Evolutionary conservation across 75 land plant genomes (phyloP).

Genomic region (Larix kaempferi): DNA sequence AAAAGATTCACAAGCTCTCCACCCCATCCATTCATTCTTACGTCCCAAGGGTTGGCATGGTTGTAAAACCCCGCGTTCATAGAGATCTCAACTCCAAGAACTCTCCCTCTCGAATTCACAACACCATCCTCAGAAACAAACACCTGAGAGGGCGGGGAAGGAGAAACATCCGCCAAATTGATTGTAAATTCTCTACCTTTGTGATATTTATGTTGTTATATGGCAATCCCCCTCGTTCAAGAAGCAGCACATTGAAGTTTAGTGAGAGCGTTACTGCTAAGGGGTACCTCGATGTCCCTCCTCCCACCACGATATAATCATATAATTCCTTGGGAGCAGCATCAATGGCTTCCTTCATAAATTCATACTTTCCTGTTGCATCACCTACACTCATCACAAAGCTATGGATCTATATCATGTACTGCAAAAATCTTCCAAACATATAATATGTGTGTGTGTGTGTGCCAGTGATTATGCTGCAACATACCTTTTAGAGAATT

Average conservation of each 20-base stretch:
- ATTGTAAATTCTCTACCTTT: conserved; percentile 46
- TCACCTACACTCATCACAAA: too few species aligned
- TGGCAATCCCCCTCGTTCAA: conserved; percentile 78
- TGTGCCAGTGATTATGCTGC: too few species aligned
- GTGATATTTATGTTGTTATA: conserved; percentile 63
- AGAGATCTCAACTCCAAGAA: conserved; percentile 77
- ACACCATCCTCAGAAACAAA: conserved; percentile 80
- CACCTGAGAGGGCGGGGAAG: conserved; percentile 53
- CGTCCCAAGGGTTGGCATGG: conserved; percentile 50
- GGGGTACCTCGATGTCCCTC: conserved; percentile 44
- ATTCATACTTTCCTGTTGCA: background rate
- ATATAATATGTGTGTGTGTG: too few species aligned
- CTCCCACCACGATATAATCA: conserved; percentile 50
- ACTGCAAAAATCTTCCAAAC: too few species aligned
- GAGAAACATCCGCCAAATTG: conserved; percentile 37
- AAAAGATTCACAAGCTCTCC: conserved; percentile 60
- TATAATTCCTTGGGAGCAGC: conserved; percentile 3
- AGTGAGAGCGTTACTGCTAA: conserved; percentile 44
- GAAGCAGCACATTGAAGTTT: conserved; percentile 41
- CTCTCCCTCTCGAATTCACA: conserved; percentile 61
- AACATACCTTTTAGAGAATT: too few species aligned
- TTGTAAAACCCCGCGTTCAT: conserved; percentile 88
- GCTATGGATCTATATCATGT: too few species aligned
- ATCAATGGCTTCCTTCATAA: background rate
- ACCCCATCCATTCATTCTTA: conserved; percentile 47